Conservation (phyloP, 805 yeast species). For the Henningerozyma blattae region DNA sequence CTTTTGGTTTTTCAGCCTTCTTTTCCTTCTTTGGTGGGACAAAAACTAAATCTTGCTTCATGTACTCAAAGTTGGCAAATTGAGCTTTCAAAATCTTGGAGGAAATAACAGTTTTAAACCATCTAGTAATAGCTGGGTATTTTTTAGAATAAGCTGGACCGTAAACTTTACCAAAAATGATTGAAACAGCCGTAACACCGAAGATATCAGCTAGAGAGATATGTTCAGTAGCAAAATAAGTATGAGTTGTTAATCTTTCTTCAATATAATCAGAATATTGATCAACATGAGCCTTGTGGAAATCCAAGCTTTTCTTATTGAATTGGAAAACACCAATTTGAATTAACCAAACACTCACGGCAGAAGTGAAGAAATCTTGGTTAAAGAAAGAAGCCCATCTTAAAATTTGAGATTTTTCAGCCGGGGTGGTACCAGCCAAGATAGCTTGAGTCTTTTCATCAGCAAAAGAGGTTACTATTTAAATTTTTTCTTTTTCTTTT, state of each 20-base stretch:
- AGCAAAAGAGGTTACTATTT: slow-evolving; percentile 9
- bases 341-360: slow-evolving; percentile 41
- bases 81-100: slow-evolving; percentile 36
- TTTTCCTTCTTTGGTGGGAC: slow-evolving; percentile 67
- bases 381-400: slow-evolving; percentile 71
- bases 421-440: slow-evolving; percentile 52
- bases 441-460: slow-evolving; percentile 25
- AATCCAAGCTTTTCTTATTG: too few species aligned
- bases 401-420: slow-evolving; percentile 49
- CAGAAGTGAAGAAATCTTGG: slow-evolving; percentile 43
- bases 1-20: slow-evolving; percentile 29
- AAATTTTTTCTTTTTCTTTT: slow-evolving; percentile 41
- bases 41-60: slow-evolving; percentile 43
- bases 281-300: too few species aligned
- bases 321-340: slow-evolving; percentile 53
- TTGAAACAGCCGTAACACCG: not conserved
- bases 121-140: slow-evolving; percentile 57
- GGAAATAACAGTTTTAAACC: slow-evolving; percentile 49
- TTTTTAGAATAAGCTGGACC: slow-evolving; percentile 53
- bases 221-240: slow-evolving; percentile 67
- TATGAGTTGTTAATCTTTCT: slow-evolving; percentile 43
- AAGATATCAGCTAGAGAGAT: slow-evolving; percentile 30
- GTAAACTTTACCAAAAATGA: slow-evolving; percentile 19
- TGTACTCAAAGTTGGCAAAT: slow-evolving; percentile 42
- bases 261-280: too few species aligned